phyloP scores from a whole-genome alignment of 306 rosid species.

The Vicia villosa region DNA sequence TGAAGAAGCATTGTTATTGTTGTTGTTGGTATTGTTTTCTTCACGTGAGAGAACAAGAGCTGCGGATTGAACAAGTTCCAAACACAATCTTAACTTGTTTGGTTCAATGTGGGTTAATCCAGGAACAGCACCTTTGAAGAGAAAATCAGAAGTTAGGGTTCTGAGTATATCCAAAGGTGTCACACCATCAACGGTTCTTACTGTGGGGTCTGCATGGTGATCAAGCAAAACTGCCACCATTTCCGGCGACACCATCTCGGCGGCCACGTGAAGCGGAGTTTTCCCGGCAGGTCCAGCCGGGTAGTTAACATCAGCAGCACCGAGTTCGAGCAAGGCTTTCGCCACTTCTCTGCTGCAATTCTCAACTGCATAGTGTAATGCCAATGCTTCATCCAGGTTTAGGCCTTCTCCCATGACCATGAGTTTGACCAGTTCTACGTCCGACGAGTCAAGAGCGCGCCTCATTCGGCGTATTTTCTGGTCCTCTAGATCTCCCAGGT shows the following conservation, averaged over 20 bases:
- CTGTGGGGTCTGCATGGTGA: conserved; percentile 96
- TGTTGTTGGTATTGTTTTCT: conserved; percentile 49
- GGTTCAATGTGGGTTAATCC: conserved; percentile 92
- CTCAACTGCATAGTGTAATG: conserved; percentile 87
- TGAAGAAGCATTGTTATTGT: conserved; percentile 48
- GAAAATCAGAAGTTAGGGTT: conserved; percentile 99
- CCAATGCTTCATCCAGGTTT: conserved; percentile 88
- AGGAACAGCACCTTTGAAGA: conserved; percentile 97
- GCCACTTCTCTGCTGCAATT: conserved; percentile 94
- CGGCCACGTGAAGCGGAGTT: conserved; percentile 80
- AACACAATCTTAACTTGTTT: conserved; percentile 83
- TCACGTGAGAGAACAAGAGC: conserved; percentile 91
- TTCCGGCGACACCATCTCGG: conserved; percentile 96
- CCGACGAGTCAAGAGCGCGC: conserved; percentile 86
- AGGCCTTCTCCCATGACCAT: conserved; percentile 99
- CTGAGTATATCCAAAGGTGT: conserved; percentile 85
- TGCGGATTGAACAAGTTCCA: conserved; percentile 95
- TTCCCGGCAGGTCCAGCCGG: conserved; percentile 77
- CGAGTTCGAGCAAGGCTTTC: conserved; percentile 83
- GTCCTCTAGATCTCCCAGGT: conserved; percentile 75
- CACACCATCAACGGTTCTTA: conserved; percentile 74
- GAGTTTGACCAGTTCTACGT: conserved; percentile 89
- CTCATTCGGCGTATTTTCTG: conserved; percentile 92
- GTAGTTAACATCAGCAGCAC: conserved; percentile 91
- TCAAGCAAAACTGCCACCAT: conserved; percentile 98